phyloP scores from a whole-genome alignment of 108 stramenopile genomes.

The Cyclotella cryptica region DNA sequence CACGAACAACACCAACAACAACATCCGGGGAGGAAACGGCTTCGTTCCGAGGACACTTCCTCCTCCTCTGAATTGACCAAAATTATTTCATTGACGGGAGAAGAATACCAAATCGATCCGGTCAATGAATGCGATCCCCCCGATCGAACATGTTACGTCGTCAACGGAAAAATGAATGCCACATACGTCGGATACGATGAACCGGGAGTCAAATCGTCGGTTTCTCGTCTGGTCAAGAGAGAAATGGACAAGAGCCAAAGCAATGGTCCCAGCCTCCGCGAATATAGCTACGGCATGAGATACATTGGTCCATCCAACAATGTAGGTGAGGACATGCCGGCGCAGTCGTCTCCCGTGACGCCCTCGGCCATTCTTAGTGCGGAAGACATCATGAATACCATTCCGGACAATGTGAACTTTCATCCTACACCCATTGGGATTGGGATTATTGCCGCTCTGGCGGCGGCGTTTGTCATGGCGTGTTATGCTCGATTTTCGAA shows the following conservation, averaged over 20 bases:
- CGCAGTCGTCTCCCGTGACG: conserved; percentile 1
- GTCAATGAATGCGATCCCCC: conserved; percentile 11
- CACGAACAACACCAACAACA: neutral
- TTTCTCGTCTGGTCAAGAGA: conserved; percentile 28
- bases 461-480: conserved; percentile 28
- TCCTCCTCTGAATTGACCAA: conserved; percentile 9
- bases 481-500: conserved; percentile 21
- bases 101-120: conserved; percentile 17
- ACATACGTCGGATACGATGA: conserved; percentile 41
- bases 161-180: conserved; percentile 24
- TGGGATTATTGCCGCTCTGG: conserved; percentile 24
- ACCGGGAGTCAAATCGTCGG: conserved; percentile 26
- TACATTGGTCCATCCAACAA: conserved; percentile 1
- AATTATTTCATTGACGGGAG: conserved; percentile 19
- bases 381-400: neutral
- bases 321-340: neutral
- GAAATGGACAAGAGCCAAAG: too few species aligned
- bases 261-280: neutral
- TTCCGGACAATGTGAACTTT: conserved; percentile 8
- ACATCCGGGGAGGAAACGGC: neutral
- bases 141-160: conserved; percentile 15
- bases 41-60: neutral
- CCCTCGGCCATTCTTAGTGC: conserved; percentile 13
- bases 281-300: neutral
- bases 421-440: conserved; percentile 26